Evolutionary conservation across 306 rosid species (phyloP), one percentile per base, ranked within the genome.

Genomic region (Styphnolobium japonicum): DNA sequence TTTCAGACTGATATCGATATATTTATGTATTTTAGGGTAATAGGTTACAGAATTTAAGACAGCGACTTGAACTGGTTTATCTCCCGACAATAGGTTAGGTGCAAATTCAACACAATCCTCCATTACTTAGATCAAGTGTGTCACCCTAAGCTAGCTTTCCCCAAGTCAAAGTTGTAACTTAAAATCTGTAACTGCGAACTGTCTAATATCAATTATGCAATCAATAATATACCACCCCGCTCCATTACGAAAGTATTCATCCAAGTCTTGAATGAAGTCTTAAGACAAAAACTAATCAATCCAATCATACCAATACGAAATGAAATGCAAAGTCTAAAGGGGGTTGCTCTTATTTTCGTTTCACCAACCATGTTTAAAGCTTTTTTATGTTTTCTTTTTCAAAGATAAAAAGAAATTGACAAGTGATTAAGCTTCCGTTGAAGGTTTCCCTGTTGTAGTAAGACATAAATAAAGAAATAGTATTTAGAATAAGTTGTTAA

Each of bases 61-160:
- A 2, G 10, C 11, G 58, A 16, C 11, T 51, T 2, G 10, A 18
- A 16, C 10, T n/a, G 10, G 31, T 8, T 53, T 19, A 14, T 53
- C 31, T 1, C 29, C 3, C 33, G 3, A 3, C 2, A 9, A 55
- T 49, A 5, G 14, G 14, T 55, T 53, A 7, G 36, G 63, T 56
- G 63, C 8, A 12, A 56, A 23, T 27, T 22, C 15, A 8, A 31
- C 43, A 2, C 37, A 62, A 33, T 64, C 67, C 80, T 39, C 75
- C 68, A 19, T 77, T 71, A 71, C 52, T 70, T 69, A 61, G 78
- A 76, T 65, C 23, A 72, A 3, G n/a, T 37, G 10, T 52, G 19
- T 12, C 52, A 46, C 18, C 9, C 7, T 37, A 27, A 27, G 1
- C 42, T 37, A 37, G 9, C 8, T 11, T 42, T n/a, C 33, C 39